Evolutionary conservation across 352 stramenopile genomes (phyloP).

Genomic region (Blastocystis sp.): DNA sequence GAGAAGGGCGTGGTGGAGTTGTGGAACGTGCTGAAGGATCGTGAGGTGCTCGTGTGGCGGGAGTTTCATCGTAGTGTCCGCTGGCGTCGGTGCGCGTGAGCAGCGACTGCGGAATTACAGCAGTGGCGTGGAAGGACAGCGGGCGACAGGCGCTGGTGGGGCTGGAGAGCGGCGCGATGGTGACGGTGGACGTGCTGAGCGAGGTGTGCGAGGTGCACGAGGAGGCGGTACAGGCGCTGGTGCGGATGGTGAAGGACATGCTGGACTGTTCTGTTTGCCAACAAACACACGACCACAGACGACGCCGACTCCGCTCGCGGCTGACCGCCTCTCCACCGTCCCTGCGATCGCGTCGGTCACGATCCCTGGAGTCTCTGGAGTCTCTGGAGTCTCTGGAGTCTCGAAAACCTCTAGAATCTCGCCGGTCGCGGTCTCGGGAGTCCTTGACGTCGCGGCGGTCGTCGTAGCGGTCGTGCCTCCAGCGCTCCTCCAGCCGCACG

Average conservation of each 20-base stretch:
- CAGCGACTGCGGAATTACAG: not conserved
- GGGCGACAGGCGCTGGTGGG: slow-evolving; percentile 7
- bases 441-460: not conserved
- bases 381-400: too few relatives aligned
- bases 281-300: not conserved
- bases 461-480: slow-evolving; percentile 28
- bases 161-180: not conserved
- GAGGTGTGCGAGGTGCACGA: not conserved
- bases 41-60: not conserved
- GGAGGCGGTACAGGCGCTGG: not conserved
- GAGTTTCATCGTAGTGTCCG: slow-evolving; percentile 4
- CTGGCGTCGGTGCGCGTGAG: slow-evolving; percentile 4
- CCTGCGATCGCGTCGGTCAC: too few relatives aligned
- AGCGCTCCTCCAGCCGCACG: not conserved
- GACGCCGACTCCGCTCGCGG: not conserved
- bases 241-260: not conserved
- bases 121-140: not conserved
- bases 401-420: too few relatives aligned
- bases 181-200: not conserved
- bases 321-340: too few relatives aligned
- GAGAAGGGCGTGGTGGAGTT: slow-evolving; percentile 13
- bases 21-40: slow-evolving; percentile 42
- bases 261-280: not conserved
- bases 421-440: too few relatives aligned
- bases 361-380: too few relatives aligned